Base-by-base conservation (phyloP, 768 basidiomycete species). In the Termitomyces sp. region DNA sequence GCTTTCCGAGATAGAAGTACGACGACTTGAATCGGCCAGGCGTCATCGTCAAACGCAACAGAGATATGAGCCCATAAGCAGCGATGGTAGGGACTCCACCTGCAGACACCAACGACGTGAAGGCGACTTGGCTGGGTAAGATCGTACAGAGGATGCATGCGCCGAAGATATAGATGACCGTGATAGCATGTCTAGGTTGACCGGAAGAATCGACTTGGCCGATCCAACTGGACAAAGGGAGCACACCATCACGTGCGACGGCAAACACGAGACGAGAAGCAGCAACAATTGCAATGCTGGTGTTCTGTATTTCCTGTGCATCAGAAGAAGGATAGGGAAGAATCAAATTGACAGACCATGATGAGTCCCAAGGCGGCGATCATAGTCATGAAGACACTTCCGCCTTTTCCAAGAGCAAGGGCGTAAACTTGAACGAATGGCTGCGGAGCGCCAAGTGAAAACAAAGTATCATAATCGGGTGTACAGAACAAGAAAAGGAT, bases 401-500 rank as follows among this genome's bases (percentile, higher is more conserved):
- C 85, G 13, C 84, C 85, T 66, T 80, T 86, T 7, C 94, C 94
- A 4, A 96, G 72, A 0, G 94, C 92, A 54, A 92, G 71, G 1
- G 86, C 86, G 68, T 94, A 96, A 13, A 97, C 78, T 63, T 87
- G 88, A 13, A 95, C 93, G 62, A 95, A 97, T 0, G 94, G 94
- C 66, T 97, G 93, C 0, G 94, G 94, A 0, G 93, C 91, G 30
- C 82, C 73, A 20, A 95, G 76, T 4, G 85, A 71, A 68, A 93
- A 94, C 30, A 94, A 71, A 0, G 81, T 79, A 63, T 91, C 80
- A 59, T 92, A 76, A 65, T 90, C 85, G 3, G 92, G 92, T 2
- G 85, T 87, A 71, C 90, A 93, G 70, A 92, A 94, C 35, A 94
- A 72, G 75, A 92, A 92, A 16, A 93, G 76, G 53, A 93, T 88